Evolutionary conservation across 2,329 filamentous ascomycete genomes (phyloP), one percentile per base, ranked within the genome.

Genomic region (Nemania diffusa): DNA sequence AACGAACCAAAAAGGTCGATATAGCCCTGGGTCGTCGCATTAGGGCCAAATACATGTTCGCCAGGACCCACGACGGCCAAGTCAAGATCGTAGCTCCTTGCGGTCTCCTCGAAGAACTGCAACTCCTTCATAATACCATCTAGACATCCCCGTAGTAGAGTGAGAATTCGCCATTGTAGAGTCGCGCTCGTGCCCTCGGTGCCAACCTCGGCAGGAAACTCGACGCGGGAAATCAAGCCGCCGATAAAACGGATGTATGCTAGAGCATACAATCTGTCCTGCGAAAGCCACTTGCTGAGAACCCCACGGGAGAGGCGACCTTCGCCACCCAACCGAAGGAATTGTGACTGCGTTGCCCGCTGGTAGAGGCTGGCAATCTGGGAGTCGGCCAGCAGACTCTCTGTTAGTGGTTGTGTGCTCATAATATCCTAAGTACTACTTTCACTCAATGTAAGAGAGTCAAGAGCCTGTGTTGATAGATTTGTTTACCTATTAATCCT

Each of bases 191-290:
- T 51, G 8, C 66, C 66, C 24, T 42, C 29, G 17, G 42, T 57
- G 8, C 63, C 65, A 34, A 61, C 9, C 40, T 61, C 64, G 13
- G 40, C 46, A 7, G 76, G 73, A 8, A 78, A 67, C n/a, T 68
- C 64, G n/a, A 77, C 64, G 7, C 75, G 72, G 11, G 76, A 74
- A 26, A 77, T 72, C 60, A 78, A 57, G 13, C 73, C 72, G 20
- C 76, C 76, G 52, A 76, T 73, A 68, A 78, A 77, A 27, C 76
- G 73, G 50, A 72, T 62, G 57, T 78, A 78, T 15, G 76, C 76
- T 62, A 77, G 74, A 22, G 75, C 75, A 59, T 78, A 78, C 27
- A 77, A 70, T 24, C 76, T 72, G 60, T 78, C 76, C 66, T 78
- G 76, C 8, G 76, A 74, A 8, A 78, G 65, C 76, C 76, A 78